phyloP scores from a whole-genome alignment of 306 rosid species.

The Vigna trinervia region DNA sequence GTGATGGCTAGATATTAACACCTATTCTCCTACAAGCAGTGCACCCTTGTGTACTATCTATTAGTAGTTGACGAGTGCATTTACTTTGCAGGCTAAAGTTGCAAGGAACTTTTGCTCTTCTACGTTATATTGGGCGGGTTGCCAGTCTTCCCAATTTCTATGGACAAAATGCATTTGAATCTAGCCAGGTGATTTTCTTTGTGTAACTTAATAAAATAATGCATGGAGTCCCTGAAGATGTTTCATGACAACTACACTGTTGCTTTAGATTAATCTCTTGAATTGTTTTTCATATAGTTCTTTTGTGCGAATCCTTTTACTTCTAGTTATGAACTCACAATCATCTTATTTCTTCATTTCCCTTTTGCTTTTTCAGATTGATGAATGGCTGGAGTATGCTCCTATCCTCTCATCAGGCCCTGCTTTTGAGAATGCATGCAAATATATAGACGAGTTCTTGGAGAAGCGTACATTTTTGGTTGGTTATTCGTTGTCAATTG shows the following conservation, averaged over 20 bases:
- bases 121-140: slow-evolving; percentile 70
- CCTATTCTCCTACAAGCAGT: background rate
- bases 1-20: background rate
- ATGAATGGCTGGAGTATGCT: slow-evolving; percentile 84
- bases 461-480: slow-evolving; percentile 67
- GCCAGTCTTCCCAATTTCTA: slow-evolving; percentile 65
- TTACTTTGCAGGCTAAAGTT: slow-evolving; percentile 60
- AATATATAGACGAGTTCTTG: slow-evolving; percentile 71
- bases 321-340: slow-evolving; percentile 9
- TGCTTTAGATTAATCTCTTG: slow-evolving; percentile 22
- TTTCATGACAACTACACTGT: background rate
- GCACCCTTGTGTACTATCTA: background rate
- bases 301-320: background rate
- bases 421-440: slow-evolving; percentile 85
- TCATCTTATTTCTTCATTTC: background rate
- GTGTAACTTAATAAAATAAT: background rate
- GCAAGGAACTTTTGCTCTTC: slow-evolving; percentile 68
- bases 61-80: slow-evolving; percentile 21
- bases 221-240: slow-evolving; percentile 14
- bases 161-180: slow-evolving; percentile 65
- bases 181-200: slow-evolving; percentile 66
- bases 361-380: slow-evolving; percentile 59
- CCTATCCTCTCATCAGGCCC: slow-evolving; percentile 74
- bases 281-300: background rate
- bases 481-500: slow-evolving; percentile 67